These are phyloP conservation scores for Aspergillus steynii DNA, from an alignment of 495 filamentous ascomycete species.

Conservation along the genomic window DNA sequence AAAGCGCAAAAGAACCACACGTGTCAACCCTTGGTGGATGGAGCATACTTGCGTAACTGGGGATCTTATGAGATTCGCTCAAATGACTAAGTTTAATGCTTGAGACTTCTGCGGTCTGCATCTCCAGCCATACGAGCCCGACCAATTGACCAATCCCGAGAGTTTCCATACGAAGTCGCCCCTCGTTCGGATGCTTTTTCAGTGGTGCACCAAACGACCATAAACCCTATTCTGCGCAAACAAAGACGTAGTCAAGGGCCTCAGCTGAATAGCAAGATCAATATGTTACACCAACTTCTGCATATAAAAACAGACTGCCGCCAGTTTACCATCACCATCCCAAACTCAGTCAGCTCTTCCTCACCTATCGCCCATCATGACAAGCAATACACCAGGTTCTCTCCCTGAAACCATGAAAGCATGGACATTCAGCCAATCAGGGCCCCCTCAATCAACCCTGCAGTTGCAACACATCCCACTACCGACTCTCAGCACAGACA, in stretches of 20 bases:
- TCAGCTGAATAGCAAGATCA: neutral
- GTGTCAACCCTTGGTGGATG: too few relatives aligned
- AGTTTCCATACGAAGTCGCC: neutral
- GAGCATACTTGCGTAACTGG: too few relatives aligned
- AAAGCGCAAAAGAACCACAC: too few relatives aligned
- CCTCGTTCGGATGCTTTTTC: neutral
- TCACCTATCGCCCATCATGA: neutral
- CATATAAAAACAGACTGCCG: neutral
- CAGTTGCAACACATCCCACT: neutral
- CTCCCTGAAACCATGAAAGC: neutral
- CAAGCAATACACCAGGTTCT: neutral
- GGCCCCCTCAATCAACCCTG: neutral
- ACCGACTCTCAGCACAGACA: neutral
- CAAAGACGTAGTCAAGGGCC: neutral
- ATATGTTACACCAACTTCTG: neutral
- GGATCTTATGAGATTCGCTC: too few relatives aligned
- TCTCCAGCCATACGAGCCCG: neutral
- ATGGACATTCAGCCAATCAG: conserved; percentile 4
- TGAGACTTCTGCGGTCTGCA: too few relatives aligned
- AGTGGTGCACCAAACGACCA: neutral
- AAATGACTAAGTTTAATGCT: too few relatives aligned
- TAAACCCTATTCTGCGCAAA: neutral
- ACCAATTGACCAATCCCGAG: neutral
- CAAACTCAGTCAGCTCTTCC: neutral
- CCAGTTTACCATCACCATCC: neutral